A percentile compares a stretch with the other conserved stretches of the same genome.
phyloP scores from a whole-genome alignment of 192 early-diverging fungal genomes.

The Podila clonocystis region DNA sequence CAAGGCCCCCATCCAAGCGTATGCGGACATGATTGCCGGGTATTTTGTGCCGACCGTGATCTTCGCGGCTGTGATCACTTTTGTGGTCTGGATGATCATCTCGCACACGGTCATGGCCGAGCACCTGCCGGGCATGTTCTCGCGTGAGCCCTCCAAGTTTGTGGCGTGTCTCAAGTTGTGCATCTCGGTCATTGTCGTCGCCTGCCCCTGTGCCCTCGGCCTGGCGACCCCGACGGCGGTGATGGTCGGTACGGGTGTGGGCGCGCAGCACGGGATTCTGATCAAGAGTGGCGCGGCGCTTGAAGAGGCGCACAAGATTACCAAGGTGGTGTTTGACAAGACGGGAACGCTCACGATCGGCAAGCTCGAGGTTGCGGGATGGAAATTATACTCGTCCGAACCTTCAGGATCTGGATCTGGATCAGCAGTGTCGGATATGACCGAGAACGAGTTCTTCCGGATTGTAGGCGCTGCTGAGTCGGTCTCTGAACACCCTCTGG shows the following conservation, averaged over 20 bases:
- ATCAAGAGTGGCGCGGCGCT: slow-evolving; percentile 95
- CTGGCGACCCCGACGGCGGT: slow-evolving; percentile 97
- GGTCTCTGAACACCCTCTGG: slow-evolving; percentile 91
- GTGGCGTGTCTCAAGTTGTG: slow-evolving; percentile 88
- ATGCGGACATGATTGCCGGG: slow-evolving; percentile 88
- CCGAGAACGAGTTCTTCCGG: slow-evolving; percentile 62
- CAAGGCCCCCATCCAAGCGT: slow-evolving; percentile 95
- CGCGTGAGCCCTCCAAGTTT: slow-evolving; percentile 69
- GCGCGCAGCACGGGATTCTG: slow-evolving; percentile 92
- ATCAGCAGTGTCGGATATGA: slow-evolving; percentile 18
- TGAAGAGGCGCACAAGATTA: slow-evolving; percentile 82
- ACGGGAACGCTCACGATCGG: slow-evolving; percentile 95
- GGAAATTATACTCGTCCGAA: slow-evolving; percentile 32
- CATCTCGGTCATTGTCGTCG: slow-evolving; percentile 95
- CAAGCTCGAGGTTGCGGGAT: slow-evolving; percentile 69
- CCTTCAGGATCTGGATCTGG: not conserved
- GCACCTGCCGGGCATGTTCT: slow-evolving; percentile 52
- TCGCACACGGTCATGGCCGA: slow-evolving; percentile 52
- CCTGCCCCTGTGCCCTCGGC: slow-evolving; percentile 97
- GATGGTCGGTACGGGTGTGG: slow-evolving; percentile 98
- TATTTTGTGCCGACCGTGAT: slow-evolving; percentile 94
- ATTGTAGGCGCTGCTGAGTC: slow-evolving; percentile 84
- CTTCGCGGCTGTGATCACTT: slow-evolving; percentile 73
- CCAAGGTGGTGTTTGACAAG: slow-evolving; percentile 96
- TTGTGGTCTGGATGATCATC: slow-evolving; percentile 80